These are phyloP conservation scores for Penicilliopsis zonata DNA, from an alignment of 495 filamentous ascomycete genomes.

Conservation along the genomic window DNA sequence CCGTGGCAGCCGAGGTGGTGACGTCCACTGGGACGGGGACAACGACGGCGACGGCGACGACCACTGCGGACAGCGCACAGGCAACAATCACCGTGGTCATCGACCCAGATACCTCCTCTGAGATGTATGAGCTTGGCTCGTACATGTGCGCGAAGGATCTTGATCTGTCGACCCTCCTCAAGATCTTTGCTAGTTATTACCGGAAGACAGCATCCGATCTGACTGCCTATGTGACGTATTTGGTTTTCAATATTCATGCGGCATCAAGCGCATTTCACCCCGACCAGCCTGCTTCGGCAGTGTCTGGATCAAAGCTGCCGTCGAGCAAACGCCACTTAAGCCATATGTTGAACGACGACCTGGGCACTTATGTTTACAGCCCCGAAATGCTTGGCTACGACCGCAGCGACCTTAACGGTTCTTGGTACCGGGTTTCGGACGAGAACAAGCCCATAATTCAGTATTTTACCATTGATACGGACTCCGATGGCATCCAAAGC, in stretches of 20 bases:
- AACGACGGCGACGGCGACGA: conserved; percentile 13
- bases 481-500: conserved; percentile 22
- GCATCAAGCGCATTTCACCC: conserved; percentile 30
- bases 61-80: conserved; percentile 16
- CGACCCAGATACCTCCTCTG: conserved; percentile 19
- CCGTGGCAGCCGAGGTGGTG: conserved; percentile 1
- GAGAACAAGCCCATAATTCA: conserved; percentile 33
- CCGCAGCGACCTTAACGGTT: conserved; percentile 42
- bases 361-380: conserved; percentile 42
- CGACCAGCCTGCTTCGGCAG: conserved; percentile 21
- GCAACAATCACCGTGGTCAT: conserved; percentile 14
- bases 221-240: conserved; percentile 30
- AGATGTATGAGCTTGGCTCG: conserved; percentile 37
- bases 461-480: conserved; percentile 36
- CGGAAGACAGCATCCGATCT: conserved; percentile 30
- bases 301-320: conserved; percentile 25
- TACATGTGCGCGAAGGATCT: conserved; percentile 44
- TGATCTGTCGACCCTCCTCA: conserved; percentile 31
- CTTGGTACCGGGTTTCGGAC: conserved; percentile 41
- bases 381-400: conserved; percentile 32
- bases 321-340: conserved; percentile 17
- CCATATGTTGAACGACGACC: conserved; percentile 20
- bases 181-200: conserved; percentile 38
- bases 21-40: conserved; percentile 11
- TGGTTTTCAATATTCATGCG: conserved; percentile 49